Percentiles rank a stretch among this genome's conserved stretches.
phyloP scores from a whole-genome alignment of 148 eudicot species.

The Gaultheria prostrata region DNA sequence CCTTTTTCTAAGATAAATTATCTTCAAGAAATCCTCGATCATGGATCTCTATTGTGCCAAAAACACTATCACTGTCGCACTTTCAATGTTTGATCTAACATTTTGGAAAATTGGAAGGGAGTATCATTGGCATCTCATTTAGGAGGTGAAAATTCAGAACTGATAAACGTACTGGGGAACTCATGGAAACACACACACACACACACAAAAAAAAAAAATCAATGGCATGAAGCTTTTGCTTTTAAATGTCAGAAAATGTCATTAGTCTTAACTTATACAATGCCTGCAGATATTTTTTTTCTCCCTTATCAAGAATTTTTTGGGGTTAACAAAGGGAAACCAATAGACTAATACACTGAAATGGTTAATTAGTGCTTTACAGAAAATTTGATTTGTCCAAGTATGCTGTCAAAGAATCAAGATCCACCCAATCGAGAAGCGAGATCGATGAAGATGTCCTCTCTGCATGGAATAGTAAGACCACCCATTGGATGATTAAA shows the following conservation, averaged over 20 bases:
- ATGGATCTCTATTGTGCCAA: too few relatives aligned
- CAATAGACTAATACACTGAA: neutral
- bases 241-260: neutral
- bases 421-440: constrained; percentile 13
- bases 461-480: constrained; percentile 55
- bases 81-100: too few relatives aligned
- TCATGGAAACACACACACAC: neutral
- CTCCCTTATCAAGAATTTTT: neutral
- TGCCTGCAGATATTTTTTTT: neutral
- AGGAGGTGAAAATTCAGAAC: too few relatives aligned
- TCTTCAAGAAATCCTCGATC: too few relatives aligned
- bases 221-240: neutral
- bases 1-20: too few relatives aligned
- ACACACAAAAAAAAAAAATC: neutral
- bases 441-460: constrained; percentile 40
- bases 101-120: too few relatives aligned
- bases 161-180: neutral
- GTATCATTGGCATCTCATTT: too few relatives aligned
- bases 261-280: neutral
- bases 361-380: neutral
- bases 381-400: neutral
- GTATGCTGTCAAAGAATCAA: neutral
- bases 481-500: constrained; percentile 59
- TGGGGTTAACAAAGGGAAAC: neutral
- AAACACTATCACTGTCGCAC: too few relatives aligned